phyloP scores from a whole-genome alignment of 306 rosid genomes.

The Citrullus mucosospermus region DNA sequence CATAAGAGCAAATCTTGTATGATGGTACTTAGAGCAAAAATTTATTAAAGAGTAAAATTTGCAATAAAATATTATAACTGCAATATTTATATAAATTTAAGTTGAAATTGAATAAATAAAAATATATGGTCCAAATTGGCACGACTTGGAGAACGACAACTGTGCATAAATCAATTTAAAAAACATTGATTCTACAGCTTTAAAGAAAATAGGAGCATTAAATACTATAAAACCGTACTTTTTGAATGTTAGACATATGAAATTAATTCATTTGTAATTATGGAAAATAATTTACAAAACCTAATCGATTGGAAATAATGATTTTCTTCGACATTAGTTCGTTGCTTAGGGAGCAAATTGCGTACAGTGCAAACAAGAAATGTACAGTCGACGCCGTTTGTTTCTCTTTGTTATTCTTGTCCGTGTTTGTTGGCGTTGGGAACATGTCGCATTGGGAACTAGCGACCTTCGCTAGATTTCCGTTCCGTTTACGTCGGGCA shows the following conservation, averaged over 20 bases:
- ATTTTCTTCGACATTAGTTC: background rate
- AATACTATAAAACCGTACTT: background rate
- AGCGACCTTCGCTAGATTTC: slow-evolving; percentile 10
- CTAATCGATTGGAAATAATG: background rate
- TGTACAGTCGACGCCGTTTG: slow-evolving; percentile 23
- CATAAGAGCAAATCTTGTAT: no score
- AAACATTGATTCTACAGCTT: no score
- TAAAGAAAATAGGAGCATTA: background rate
- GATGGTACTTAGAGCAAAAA: no score
- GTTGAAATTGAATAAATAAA: no score
- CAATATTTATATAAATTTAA: no score
- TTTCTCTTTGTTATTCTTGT: background rate
- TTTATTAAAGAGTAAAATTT: no score
- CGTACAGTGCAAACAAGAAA: background rate
- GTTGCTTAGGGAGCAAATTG: background rate
- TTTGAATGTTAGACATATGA: background rate
- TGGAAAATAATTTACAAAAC: background rate
- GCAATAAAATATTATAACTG: no score
- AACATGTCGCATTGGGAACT: background rate
- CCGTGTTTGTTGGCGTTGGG: background rate
- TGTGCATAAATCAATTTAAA: no score
- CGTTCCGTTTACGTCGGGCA: slow-evolving; percentile 52
- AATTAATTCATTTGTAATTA: background rate
- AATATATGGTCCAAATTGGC: no score
- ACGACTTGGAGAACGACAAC: no score